Evolutionary conservation across 768 basidiomycete genomes (phyloP).

Genomic region (Podaxis carcinomalis): DNA sequence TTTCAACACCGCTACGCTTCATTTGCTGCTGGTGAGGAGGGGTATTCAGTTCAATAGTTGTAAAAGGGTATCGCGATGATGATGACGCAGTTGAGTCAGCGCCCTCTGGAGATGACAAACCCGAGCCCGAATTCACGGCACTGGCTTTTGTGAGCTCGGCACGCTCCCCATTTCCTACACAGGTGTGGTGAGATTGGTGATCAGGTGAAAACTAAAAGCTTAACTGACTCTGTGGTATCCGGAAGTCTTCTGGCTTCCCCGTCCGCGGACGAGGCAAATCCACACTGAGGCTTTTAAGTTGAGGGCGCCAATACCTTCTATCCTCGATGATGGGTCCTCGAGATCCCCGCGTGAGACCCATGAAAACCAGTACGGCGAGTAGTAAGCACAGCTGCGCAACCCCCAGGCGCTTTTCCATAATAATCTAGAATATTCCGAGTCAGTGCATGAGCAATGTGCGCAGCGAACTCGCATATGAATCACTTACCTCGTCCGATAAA

Average conservation of each 20-base stretch:
- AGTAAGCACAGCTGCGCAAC: slow-evolving; percentile 85
- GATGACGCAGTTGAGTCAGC: slow-evolving; percentile 12
- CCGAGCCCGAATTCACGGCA: slow-evolving; percentile 28
- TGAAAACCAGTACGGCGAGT: slow-evolving; percentile 79
- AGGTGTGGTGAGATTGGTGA: neutral
- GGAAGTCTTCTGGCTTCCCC: slow-evolving; percentile 16
- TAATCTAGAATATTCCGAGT: slow-evolving; percentile 43
- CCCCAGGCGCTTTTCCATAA: slow-evolving; percentile 85
- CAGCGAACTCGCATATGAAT: neutral
- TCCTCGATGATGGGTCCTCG: slow-evolving; percentile 29
- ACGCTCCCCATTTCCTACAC: slow-evolving; percentile 10
- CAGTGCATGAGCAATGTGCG: neutral
- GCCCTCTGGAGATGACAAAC: slow-evolving; percentile 41
- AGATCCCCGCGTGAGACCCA: slow-evolving; percentile 80
- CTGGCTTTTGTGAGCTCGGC: slow-evolving; percentile 20
- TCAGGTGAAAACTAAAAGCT: neutral
- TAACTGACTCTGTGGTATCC: neutral
- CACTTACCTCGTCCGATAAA: slow-evolving; percentile 73
- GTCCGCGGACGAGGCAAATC: slow-evolving; percentile 40
- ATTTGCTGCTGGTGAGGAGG: neutral
- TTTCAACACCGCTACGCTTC: neutral
- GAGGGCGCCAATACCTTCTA: slow-evolving; percentile 42
- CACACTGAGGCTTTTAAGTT: slow-evolving; percentile 52
- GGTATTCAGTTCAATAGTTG: neutral
- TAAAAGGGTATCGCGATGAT: neutral